Evolutionary conservation across 257 asterid genomes (phyloP).

Genomic region (Perilla frutescens): DNA sequence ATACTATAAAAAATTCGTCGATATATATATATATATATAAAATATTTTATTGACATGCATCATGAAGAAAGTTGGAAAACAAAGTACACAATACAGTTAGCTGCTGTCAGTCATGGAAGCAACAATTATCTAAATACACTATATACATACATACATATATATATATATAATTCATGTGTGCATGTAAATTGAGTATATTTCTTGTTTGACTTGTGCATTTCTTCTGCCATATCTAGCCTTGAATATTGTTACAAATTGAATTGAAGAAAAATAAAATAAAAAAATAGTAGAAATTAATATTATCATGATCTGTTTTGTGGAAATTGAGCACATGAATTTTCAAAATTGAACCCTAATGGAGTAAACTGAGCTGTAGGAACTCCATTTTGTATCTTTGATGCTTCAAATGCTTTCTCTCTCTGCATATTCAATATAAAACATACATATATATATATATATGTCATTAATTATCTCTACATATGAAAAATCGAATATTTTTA

Average conservation of each 20-base stretch:
- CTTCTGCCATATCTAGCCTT: conserved; percentile 20
- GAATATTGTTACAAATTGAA: conserved; percentile 40
- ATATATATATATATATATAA: neutral
- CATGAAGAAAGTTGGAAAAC: too few species aligned
- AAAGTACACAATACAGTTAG: neutral
- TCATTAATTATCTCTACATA: too few species aligned
- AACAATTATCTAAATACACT: too few species aligned
- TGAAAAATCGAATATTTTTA: too few species aligned
- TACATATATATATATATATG: too few species aligned
- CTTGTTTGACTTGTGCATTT: conserved; percentile 17
- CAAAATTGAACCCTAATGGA: conserved; percentile 38
- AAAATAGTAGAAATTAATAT: neutral
- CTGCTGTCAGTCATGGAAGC: neutral
- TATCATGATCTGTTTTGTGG: conserved; percentile 33
- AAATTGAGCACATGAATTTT: conserved; percentile 32
- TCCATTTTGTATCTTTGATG: conserved; percentile 55
- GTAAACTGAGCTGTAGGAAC: conserved; percentile 45
- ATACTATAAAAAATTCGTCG: neutral
- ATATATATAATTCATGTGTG: neutral
- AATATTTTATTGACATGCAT: too few species aligned
- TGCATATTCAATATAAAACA: conserved; percentile 34
- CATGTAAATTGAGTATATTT: conserved; percentile 36
- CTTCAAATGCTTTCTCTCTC: conserved; percentile 71
- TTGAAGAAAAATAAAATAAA: neutral
- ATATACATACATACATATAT: too few species aligned